These are phyloP conservation scores for Sporormia fimetaria DNA, from an alignment of 495 filamentous ascomycete species.

Conservation along the genomic window DNA sequence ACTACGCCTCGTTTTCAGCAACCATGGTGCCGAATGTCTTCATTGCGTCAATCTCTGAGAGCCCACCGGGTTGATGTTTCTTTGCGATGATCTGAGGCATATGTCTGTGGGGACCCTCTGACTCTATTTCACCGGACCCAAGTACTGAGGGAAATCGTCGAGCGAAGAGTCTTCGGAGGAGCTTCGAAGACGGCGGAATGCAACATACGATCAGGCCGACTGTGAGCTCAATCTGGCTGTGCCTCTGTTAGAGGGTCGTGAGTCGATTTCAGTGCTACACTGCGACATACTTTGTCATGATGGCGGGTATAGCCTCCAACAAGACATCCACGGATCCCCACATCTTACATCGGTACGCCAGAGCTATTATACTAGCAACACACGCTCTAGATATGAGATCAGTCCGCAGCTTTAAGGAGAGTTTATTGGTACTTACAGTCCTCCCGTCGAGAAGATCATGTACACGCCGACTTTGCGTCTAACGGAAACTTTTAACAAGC, in stretches of 20 bases:
- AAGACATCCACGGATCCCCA: not conserved
- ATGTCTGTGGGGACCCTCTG: not conserved
- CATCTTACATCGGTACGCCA: not conserved
- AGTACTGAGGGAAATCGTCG: not conserved
- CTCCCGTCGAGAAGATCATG: slow-evolving; percentile 4
- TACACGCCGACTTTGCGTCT: slow-evolving; percentile 1
- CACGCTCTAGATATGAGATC: not conserved
- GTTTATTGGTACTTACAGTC: not conserved
- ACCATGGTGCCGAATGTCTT: slow-evolving; percentile 1
- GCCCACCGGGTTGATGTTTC: not conserved
- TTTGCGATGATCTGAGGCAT: not conserved
- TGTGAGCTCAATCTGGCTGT: not conserved
- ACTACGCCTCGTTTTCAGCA: not conserved
- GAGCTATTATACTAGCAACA: not conserved
- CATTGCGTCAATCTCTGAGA: slow-evolving; percentile 1
- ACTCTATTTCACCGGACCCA: not conserved
- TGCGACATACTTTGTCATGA: not conserved
- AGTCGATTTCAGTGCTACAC: not conserved
- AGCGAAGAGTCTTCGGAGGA: not conserved
- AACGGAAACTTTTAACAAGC: not conserved
- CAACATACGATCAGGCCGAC: not conserved
- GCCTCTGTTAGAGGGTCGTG: not conserved
- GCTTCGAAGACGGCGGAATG: not conserved
- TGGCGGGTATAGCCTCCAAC: not conserved
- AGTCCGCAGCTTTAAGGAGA: not conserved